Evolutionary conservation across 371 early-diverging fungal genomes (phyloP), one percentile per base, ranked within the genome.

Genomic region (Syncephalastrum racemosum): DNA sequence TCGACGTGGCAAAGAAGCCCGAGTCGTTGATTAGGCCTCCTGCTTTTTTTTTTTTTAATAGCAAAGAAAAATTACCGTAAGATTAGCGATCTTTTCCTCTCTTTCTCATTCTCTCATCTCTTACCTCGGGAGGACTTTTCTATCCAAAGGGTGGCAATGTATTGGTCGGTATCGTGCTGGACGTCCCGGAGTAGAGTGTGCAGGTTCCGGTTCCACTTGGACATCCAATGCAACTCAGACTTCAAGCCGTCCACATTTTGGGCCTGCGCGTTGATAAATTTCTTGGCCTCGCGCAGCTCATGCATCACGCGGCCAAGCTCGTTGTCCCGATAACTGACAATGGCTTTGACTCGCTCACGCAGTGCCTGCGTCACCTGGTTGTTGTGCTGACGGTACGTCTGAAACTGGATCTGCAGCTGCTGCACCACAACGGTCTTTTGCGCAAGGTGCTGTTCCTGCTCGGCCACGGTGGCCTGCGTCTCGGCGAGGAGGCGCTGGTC

Each of bases 181-280:
- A 58, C 22, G 18, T 50, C 50, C 46, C 58, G 53, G n/a, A 56
- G 40, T 2, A 63, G 51, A 22, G 54, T 19, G 40, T 47, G 51
- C 19, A 66, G 50, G 23, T 71, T 61, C 4, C 54, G 54, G 16
- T 71, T 71, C 59, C 67, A 63, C 23, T 54, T 58, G 16, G 56
- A 64, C 25, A 75, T 54, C 75, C 75, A 71, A 47, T 75, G 60
- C 16, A 69, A 24, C 53, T 67, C 67, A 19, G 71, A 68, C 41
- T 75, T 75, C 0, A 75, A 50, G 12, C 56, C 56, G 50, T 71
- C 62, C 8, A 75, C 19, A 12, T 67, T 48, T 42, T 57, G 60
- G 1, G 75, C 75, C 47, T 75, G 75, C 3, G 49, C 46, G 27
- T 75, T 75, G 10, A 75, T 69, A 20, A 71, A 75, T 31, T 64